Evolutionary conservation across 108 stramenopile species (phyloP).

Genomic region (Bacterosira constricta): DNA sequence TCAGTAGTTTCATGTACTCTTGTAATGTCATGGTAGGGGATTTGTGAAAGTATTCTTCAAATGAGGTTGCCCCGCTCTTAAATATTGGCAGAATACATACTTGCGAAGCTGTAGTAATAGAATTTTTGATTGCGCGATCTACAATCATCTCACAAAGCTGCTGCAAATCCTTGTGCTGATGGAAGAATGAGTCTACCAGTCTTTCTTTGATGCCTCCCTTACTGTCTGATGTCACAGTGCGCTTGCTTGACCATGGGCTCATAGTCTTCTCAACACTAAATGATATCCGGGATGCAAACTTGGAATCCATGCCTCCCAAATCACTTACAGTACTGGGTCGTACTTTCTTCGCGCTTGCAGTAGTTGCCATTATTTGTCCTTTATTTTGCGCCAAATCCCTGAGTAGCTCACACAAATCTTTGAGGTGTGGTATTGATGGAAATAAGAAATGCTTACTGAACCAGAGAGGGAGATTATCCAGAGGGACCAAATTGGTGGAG

Average conservation of each 20-base stretch:
- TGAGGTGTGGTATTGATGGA: conserved; percentile 55
- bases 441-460: conserved; percentile 47
- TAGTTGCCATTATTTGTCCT: conserved; percentile 3
- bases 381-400: conserved; percentile 27
- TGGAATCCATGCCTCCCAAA: conserved; percentile 13
- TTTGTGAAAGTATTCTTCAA: conserved; percentile 20
- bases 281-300: conserved; percentile 49
- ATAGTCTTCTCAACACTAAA: conserved; percentile 20
- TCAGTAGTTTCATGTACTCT: conserved; percentile 27
- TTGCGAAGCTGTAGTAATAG: neutral
- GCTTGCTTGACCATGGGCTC: conserved; percentile 26
- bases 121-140: conserved; percentile 53
- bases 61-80: conserved; percentile 10
- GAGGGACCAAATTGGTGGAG: neutral
- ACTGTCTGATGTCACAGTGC: conserved; percentile 8
- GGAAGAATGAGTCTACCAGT: conserved; percentile 80
- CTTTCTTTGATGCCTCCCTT: conserved; percentile 46
- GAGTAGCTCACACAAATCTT: conserved; percentile 63
- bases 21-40: conserved; percentile 22
- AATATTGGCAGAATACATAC: conserved; percentile 28
- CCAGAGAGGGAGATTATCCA: conserved; percentile 41
- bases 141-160: conserved; percentile 69
- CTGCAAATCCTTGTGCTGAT: conserved; percentile 72
- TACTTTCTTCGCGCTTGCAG: conserved; percentile 56
- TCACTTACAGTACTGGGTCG: conserved; percentile 57